These are phyloP conservation scores for Ascochyta pisi DNA, from an alignment of 2,329 filamentous ascomycete genomes.

Conservation along the genomic window DNA sequence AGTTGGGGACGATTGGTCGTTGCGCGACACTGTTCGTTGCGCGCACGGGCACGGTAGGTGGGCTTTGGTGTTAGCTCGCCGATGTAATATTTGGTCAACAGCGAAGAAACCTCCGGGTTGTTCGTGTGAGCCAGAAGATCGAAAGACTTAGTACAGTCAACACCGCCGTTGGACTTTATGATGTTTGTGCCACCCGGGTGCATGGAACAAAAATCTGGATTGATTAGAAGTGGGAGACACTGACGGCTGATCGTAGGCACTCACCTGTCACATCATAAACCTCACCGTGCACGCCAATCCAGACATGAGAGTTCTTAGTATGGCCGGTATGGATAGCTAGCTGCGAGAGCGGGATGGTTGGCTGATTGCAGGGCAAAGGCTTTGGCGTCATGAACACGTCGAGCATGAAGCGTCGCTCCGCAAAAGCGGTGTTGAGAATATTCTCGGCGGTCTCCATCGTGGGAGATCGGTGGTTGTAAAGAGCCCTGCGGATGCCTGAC, in stretches of 20 bases:
- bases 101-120: slow-evolving; percentile 70
- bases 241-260: too few species aligned
- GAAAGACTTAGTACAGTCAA: slow-evolving; percentile 90
- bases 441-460: slow-evolving; percentile 33
- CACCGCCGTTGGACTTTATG: slow-evolving; percentile 83
- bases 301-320: slow-evolving; percentile 57
- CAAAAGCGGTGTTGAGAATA: slow-evolving; percentile 34
- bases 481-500: slow-evolving; percentile 62
- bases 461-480: slow-evolving; percentile 48
- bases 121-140: slow-evolving; percentile 90
- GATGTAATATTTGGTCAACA: slow-evolving; percentile 36
- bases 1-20: too few species aligned
- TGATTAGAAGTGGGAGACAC: too few species aligned
- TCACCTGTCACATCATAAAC: slow-evolving; percentile 74
- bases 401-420: slow-evolving; percentile 34
- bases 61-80: slow-evolving; percentile 34
- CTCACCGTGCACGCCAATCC: slow-evolving; percentile 87
- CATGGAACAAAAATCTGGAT: slow-evolving; percentile 72
- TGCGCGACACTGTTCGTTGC: too few species aligned
- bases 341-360: slow-evolving; percentile 33
- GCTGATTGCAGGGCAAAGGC: slow-evolving; percentile 32
- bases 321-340: slow-evolving; percentile 34
- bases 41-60: slow-evolving; percentile 20
- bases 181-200: slow-evolving; percentile 87
- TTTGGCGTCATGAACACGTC: slow-evolving; percentile 39